Evolutionary conservation across 768 basidiomycete genomes (phyloP), one percentile per base, ranked within the genome.

Genomic region (Candolleomyces eurysporus): DNA sequence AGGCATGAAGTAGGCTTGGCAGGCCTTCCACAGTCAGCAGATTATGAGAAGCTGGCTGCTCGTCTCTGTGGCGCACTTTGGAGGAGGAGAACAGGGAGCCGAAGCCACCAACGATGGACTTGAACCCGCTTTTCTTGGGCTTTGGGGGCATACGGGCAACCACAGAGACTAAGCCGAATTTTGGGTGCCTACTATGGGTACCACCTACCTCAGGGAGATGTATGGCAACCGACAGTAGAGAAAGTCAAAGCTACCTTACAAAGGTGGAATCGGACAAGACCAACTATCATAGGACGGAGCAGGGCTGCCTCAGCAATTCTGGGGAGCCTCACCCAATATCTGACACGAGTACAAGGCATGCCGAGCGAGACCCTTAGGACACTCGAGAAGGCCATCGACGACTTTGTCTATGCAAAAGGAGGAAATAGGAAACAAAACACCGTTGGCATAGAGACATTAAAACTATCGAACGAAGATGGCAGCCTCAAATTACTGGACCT

Each of bases 131-230:
- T n/a, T n/a, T n/a, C n/a, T n/a, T n/a, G n/a, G n/a, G n/a, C n/a
- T n/a, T n/a, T n/a, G n/a, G n/a, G n/a, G n/a, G n/a, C n/a, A n/a
- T n/a, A n/a, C n/a, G n/a, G n/a, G n/a, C n/a, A n/a, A n/a, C n/a
- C n/a, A n/a, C n/a, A n/a, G n/a, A n/a, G n/a, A n/a, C n/a, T n/a
- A n/a, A n/a, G n/a, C n/a, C n/a, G n/a, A n/a, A n/a, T n/a, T n/a
- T n/a, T n/a, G n/a, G n/a, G n/a, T n/a, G n/a, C n/a, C n/a, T 73
- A 55, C 49, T 45, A 75, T 0, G 76, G 78, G 0, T 75, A 78
- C 53, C 52, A 59, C 0, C 46, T 70, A 1, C 57, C 73, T 11
- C 36, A 68, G 1, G 43, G 57, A 0, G 59, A 31, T 0, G 39
- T 69, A 14, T 78, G 77, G 78, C 58, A 61, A 0, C 65, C 67